A percentile compares a stretch with the other conserved stretches of the same genome.
phyloP scores from a whole-genome alignment of 257 asterid genomes.

The Coffea eugenioides region DNA sequence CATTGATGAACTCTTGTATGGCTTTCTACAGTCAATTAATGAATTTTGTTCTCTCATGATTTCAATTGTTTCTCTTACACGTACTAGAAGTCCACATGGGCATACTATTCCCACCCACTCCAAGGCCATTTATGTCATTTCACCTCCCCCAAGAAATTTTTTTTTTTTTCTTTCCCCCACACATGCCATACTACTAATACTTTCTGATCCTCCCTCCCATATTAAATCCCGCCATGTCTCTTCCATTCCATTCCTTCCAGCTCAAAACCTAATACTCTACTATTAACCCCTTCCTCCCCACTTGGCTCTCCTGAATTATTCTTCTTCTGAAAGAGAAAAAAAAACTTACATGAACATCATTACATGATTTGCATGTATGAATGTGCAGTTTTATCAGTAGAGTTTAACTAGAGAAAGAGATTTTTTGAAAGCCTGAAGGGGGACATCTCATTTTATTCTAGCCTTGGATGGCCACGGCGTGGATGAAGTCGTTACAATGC shows the following conservation, averaged over 20 bases:
- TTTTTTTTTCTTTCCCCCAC: neutral
- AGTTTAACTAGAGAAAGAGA: constrained; percentile 9
- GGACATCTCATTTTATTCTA: neutral
- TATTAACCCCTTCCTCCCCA: neutral
- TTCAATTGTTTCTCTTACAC: neutral
- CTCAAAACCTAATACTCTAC: constrained; percentile 11
- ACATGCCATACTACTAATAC: neutral
- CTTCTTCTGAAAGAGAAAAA: neutral
- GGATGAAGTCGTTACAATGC: constrained; percentile 90
- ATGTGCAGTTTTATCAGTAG: neutral
- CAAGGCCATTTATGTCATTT: constrained; percentile 24
- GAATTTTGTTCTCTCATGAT: constrained; percentile 18
- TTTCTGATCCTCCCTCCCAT: constrained; percentile 15
- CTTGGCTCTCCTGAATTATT: neutral
- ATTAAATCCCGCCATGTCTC: constrained; percentile 47
- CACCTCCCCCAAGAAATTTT: neutral
- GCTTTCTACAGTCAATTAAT: constrained; percentile 27
- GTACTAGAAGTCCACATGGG: constrained; percentile 18
- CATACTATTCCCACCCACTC: constrained; percentile 1
- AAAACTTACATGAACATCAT: neutral
- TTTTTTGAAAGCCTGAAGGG: neutral
- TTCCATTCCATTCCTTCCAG: constrained; percentile 40
- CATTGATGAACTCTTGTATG: constrained; percentile 29
- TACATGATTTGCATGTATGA: constrained; percentile 9
- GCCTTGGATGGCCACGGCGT: constrained; percentile 63